Base-by-base conservation (phyloP, 2,329 filamentous ascomycete genomes). In the Lithohypha guttulata region DNA sequence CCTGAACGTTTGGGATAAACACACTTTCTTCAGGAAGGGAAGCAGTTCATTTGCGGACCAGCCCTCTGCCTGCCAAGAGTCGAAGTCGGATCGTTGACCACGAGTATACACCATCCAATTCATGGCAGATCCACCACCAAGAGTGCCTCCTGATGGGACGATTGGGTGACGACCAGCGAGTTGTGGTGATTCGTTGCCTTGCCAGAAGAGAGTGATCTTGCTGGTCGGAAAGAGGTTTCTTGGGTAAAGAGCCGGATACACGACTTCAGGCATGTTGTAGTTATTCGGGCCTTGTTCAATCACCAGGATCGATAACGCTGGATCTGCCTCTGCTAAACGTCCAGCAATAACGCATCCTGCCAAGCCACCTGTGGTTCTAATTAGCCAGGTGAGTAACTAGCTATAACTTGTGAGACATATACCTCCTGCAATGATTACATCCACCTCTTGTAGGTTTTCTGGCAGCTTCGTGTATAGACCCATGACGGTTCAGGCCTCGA, bases 51-150 rank as follows among this genome's bases (percentile, higher is more conserved):
- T 59, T 4, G 64, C 58, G 11, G 55, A 54, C 71, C 71, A 75
- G 0, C 71, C 71, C 11, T 61, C 57, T 0, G 62, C 64, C 6
- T 70, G 63, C 70, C 70, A 75, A 5, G 62, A 61, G 46, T 75
- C 68, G 38, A 47, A 56, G 30, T 63, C 60, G 14, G 48, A 49
- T 28, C 51, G 42, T 36, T 59, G 55, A 2, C 55, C 53, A 10
- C 60, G 64, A 66, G 42, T 55, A 43, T 59, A 61, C 33, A 73
- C 69, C 69, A 76, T 71, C 45, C 70, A 72, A 46, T 78, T 77
- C 33, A 79, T 63, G 0, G 70, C 70, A 11, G 67, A 72, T 5
- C 76, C 75, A 5, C 79, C 79, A 13, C 79, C 79, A 0, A 83
- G 63, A 1, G 73, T 68, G 17, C 67, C 64, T 36, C 64, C 65